phyloP scores from a whole-genome alignment of 352 stramenopile genomes.

The Phytopythium helicoides region DNA sequence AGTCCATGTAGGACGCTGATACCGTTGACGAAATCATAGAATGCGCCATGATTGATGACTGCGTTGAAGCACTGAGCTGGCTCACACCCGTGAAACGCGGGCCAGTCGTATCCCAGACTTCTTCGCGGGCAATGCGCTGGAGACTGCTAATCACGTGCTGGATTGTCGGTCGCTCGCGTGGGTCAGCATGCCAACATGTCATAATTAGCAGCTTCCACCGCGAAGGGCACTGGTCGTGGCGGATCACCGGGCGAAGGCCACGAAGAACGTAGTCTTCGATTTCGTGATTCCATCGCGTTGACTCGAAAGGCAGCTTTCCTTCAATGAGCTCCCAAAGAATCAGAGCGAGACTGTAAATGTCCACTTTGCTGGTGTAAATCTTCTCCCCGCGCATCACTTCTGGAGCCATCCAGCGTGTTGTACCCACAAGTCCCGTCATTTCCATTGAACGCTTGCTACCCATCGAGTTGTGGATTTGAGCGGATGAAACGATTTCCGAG shows the following conservation, averaged over 20 bases:
- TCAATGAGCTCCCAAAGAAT: slow-evolving; percentile 89
- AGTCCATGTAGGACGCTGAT: slow-evolving; percentile 38
- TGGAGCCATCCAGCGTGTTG: slow-evolving; percentile 87
- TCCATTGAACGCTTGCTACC: slow-evolving; percentile 44
- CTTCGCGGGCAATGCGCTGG: slow-evolving; percentile 76
- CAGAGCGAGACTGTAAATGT: slow-evolving; percentile 87
- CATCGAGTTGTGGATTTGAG: slow-evolving; percentile 45
- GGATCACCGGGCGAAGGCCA: slow-evolving; percentile 62
- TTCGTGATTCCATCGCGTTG: slow-evolving; percentile 83
- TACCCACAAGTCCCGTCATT: slow-evolving; percentile 87
- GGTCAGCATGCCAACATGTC: slow-evolving; percentile 84
- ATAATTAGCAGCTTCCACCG: slow-evolving; percentile 79
- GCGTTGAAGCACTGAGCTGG: slow-evolving; percentile 44
- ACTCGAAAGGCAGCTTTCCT: slow-evolving; percentile 77
- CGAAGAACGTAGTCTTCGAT: slow-evolving; percentile 82
- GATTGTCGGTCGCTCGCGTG: slow-evolving; percentile 78
- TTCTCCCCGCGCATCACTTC: slow-evolving; percentile 87
- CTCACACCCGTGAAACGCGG: slow-evolving; percentile 59
- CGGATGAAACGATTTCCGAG: slow-evolving; percentile 80
- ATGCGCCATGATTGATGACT: slow-evolving; percentile 38
- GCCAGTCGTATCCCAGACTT: slow-evolving; percentile 63
- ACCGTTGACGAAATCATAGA: slow-evolving; percentile 36
- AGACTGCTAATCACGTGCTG: slow-evolving; percentile 82
- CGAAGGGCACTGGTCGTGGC: slow-evolving; percentile 62
- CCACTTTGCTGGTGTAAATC: slow-evolving; percentile 86